Conservation (phyloP, 352 stramenopile genomes). For the Globisporangium cederbergense region DNA sequence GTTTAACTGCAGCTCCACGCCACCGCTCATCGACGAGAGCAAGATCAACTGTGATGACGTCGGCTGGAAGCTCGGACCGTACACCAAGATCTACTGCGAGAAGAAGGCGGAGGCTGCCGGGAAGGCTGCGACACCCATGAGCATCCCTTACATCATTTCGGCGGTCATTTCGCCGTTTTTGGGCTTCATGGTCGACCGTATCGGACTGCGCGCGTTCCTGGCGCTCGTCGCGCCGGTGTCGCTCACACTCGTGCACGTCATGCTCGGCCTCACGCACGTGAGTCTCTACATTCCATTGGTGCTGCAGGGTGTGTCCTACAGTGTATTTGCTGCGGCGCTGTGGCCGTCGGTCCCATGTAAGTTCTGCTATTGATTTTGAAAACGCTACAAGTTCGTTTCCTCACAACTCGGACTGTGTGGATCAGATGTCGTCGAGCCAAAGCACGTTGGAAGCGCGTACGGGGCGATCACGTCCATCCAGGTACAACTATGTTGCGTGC, state of each 20-base stretch:
- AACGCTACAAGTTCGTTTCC: neutral
- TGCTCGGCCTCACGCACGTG: conserved; percentile 74
- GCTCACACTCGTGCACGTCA: conserved; percentile 86
- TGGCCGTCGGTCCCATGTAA: conserved; percentile 89
- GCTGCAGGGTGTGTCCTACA: conserved; percentile 90
- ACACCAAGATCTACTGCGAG: conserved; percentile 57
- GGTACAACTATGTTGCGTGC: conserved; percentile 20
- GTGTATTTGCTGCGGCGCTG: conserved; percentile 88
- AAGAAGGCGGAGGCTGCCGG: conserved; percentile 63
- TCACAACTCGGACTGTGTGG: neutral
- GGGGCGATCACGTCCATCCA: conserved; percentile 92
- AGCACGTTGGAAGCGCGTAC: conserved; percentile 90
- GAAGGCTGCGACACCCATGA: conserved; percentile 86
- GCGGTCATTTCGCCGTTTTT: conserved; percentile 88
- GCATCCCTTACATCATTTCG: conserved; percentile 92
- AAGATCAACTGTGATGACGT: conserved; percentile 83
- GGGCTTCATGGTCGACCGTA: conserved; percentile 88
- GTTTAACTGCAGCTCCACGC: conserved; percentile 43
- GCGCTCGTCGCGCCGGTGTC: conserved; percentile 75
- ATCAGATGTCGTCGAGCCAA: conserved; percentile 81
- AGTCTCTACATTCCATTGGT: conserved; percentile 85
- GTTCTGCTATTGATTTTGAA: conserved; percentile 8
- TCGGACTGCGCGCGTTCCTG: conserved; percentile 84
- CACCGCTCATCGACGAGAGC: conserved; percentile 60
- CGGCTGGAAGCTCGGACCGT: conserved; percentile 64